Percentiles rank a stretch among this genome's conserved stretches.
phyloP scores from a whole-genome alignment of 495 filamentous ascomycete genomes.

The Penicillium riverlandense region DNA sequence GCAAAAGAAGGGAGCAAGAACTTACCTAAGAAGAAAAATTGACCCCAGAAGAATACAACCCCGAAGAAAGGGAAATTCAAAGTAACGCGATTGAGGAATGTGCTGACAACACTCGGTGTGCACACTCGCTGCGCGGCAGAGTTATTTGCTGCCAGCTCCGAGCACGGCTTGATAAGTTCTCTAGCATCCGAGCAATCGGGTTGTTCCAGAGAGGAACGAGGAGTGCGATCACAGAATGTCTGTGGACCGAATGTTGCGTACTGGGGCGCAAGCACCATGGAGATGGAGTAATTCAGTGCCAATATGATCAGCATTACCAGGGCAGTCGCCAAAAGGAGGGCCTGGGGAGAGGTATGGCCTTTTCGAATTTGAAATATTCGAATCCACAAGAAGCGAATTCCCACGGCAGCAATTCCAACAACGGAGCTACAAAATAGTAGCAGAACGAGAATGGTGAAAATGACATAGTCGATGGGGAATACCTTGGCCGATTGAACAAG shows the following conservation, averaged over 20 bases:
- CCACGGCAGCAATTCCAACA: constrained; percentile 74
- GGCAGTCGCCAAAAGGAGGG: constrained; percentile 82
- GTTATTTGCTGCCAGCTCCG: constrained; percentile 53
- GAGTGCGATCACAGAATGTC: constrained; percentile 73
- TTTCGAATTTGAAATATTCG: constrained; percentile 82
- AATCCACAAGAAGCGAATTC: constrained; percentile 94
- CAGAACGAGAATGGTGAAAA: constrained; percentile 76
- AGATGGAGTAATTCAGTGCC: constrained; percentile 83
- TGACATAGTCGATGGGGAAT: constrained; percentile 87
- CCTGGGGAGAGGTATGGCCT: constrained; percentile 85
- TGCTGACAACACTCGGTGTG: constrained; percentile 83
- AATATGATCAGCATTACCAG: constrained; percentile 83
- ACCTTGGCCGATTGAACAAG: constrained; percentile 74
- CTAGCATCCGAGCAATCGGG: constrained; percentile 74
- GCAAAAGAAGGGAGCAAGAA: not conserved
- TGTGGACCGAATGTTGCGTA: constrained; percentile 93
- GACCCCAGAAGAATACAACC: constrained; percentile 88
- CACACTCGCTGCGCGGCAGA: constrained; percentile 66
- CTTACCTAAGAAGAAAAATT: constrained; percentile 79
- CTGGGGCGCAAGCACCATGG: constrained; percentile 88
- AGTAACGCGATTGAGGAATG: constrained; percentile 89
- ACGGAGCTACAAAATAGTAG: constrained; percentile 83
- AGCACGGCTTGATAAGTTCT: constrained; percentile 71
- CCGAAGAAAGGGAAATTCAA: constrained; percentile 95
- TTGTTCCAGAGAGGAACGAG: constrained; percentile 46